Percentiles rank a stretch among this genome's conserved stretches.
Conservation (phyloP, 768 basidiomycete genomes). For the Mrakia gelida region DNA sequence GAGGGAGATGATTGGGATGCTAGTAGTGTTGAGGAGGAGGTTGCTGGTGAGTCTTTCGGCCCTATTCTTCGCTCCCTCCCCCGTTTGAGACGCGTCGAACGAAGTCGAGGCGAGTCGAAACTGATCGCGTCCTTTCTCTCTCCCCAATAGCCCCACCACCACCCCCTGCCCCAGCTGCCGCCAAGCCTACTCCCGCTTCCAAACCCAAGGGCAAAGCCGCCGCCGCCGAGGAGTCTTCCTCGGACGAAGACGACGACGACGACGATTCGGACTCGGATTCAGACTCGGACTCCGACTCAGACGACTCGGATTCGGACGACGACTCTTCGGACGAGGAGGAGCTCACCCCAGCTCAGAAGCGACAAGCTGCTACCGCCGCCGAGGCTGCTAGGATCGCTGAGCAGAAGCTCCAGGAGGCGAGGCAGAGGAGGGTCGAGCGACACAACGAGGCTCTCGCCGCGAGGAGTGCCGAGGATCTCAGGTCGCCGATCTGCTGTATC, state of each 20-base stretch:
- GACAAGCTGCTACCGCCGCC: constrained; percentile 66
- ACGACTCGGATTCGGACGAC: constrained; percentile 37
- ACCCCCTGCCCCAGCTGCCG: constrained; percentile 31
- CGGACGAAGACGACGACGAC: constrained; percentile 53
- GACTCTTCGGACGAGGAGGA: constrained; percentile 39
- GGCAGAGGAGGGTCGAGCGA: constrained; percentile 58
- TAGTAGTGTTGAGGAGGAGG: constrained; percentile 55
- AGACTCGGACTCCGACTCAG: constrained; percentile 43
- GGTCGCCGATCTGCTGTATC: constrained; percentile 98
- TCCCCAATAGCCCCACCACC: constrained; percentile 22
- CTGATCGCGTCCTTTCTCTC: not conserved
- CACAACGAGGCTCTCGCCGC: constrained; percentile 81
- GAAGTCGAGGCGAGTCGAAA: not conserved
- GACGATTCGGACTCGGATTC: constrained; percentile 42
- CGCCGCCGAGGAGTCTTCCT: constrained; percentile 49
- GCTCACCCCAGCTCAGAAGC: constrained; percentile 62
- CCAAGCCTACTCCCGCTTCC: constrained; percentile 33
- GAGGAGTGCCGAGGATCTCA: constrained; percentile 78
- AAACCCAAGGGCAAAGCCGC: constrained; percentile 44
- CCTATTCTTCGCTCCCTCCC: no score
- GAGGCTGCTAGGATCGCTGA: constrained; percentile 55
- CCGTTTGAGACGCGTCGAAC: not conserved
- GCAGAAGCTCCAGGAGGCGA: constrained; percentile 35
- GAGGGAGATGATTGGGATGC: constrained; percentile 62
- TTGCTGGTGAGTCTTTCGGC: constrained; percentile 32